phyloP scores from a whole-genome alignment of 352 stramenopile genomes.

The Phytopythium ostracodes region DNA sequence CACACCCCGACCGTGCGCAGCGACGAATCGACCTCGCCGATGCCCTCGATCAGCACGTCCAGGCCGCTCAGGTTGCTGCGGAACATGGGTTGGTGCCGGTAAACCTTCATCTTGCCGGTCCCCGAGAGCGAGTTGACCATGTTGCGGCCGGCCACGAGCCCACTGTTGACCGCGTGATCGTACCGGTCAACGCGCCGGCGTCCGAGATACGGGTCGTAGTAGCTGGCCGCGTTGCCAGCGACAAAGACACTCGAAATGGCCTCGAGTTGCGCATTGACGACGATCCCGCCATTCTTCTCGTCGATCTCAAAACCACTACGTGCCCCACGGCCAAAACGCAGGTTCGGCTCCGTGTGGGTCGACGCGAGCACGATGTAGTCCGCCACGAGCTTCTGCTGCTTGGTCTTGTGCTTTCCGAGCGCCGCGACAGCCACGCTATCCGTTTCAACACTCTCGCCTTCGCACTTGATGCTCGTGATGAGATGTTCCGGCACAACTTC shows the following conservation, averaged over 20 bases:
- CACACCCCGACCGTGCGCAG: conserved; percentile 79
- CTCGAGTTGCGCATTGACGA: conserved; percentile 90
- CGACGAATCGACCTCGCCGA: conserved; percentile 83
- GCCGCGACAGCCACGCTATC: conserved; percentile 53
- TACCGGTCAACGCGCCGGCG: conserved; percentile 87
- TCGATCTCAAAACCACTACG: conserved; percentile 81
- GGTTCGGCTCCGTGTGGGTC: conserved; percentile 86
- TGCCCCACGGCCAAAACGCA: conserved; percentile 52
- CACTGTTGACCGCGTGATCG: conserved; percentile 92
- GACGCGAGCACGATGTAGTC: conserved; percentile 92
- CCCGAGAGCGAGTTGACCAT: conserved; percentile 63
- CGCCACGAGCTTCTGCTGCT: conserved; percentile 49
- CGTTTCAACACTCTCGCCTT: conserved; percentile 30
- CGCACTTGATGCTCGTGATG: conserved; percentile 73
- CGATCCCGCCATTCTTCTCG: conserved; percentile 81
- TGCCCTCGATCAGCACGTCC: conserved; percentile 75
- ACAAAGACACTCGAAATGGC: conserved; percentile 88
- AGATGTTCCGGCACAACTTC: conserved; percentile 63
- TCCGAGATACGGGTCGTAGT: conserved; percentile 87
- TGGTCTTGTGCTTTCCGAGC: conserved; percentile 55
- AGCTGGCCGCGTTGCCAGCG: conserved; percentile 86
- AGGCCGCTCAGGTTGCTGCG: conserved; percentile 70
- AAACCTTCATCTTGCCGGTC: conserved; percentile 68
- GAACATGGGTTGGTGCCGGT: conserved; percentile 89
- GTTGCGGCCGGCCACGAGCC: conserved; percentile 83